phyloP scores from a whole-genome alignment of 2,329 filamentous ascomycete species.

The Thielaviopsis cerberus region DNA sequence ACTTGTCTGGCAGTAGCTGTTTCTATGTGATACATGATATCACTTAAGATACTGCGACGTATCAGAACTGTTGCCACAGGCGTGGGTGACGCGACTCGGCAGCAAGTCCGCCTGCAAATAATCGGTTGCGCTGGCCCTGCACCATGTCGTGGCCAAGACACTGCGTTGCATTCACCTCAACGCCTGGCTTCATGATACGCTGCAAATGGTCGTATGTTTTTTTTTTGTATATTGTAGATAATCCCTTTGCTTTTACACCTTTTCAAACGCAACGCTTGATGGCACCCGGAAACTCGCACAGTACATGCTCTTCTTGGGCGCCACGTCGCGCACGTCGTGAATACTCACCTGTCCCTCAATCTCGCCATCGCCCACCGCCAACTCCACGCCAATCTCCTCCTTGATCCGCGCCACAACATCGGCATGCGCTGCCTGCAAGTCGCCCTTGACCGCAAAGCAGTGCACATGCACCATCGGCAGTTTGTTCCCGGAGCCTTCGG shows the following conservation, averaged over 20 bases:
- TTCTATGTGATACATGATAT: neutral
- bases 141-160: neutral
- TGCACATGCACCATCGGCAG: conserved; percentile 84
- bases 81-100: too few relatives aligned
- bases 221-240: too few relatives aligned
- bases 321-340: conserved; percentile 65
- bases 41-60: too few relatives aligned
- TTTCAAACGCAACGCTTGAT: conserved; percentile 58
- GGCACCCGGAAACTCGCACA: conserved; percentile 85
- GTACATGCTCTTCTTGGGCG: conserved; percentile 90
- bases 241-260: conserved; percentile 9
- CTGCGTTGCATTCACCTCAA: neutral
- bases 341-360: conserved; percentile 34
- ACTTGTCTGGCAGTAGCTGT: neutral
- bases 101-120: neutral
- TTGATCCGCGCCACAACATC: conserved; percentile 27
- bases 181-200: neutral
- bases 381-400: conserved; percentile 22
- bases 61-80: too few relatives aligned
- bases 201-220: neutral
- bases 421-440: conserved; percentile 44
- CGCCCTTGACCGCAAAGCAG: conserved; percentile 69
- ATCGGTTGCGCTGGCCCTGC: neutral
- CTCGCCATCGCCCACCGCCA: conserved; percentile 26
- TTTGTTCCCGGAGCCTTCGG: conserved; percentile 36